Percentiles rank a stretch among this genome's conserved stretches.
phyloP scores from a whole-genome alignment of 768 basidiomycete genomes.

The Gloeopeniophorella convolvens region DNA sequence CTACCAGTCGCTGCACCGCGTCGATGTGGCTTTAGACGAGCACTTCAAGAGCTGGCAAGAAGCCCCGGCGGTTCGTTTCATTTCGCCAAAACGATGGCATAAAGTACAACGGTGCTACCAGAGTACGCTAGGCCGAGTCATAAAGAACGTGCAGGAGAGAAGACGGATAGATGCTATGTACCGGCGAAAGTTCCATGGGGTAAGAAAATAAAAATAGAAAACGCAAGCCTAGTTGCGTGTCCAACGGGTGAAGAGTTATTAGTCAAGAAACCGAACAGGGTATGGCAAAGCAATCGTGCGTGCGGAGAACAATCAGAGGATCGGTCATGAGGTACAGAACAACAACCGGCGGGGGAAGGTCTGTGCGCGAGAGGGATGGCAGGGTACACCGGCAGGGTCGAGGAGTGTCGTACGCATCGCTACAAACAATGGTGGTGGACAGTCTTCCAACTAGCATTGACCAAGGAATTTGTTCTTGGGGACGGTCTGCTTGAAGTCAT shows the following conservation, averaged over 20 bases:
- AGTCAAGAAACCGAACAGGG: background rate
- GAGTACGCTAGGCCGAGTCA: background rate
- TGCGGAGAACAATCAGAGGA: background rate
- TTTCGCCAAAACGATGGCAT: background rate
- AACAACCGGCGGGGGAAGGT: too few species aligned
- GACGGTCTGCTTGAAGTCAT: constrained; percentile 39
- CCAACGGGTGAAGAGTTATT: constrained; percentile 1
- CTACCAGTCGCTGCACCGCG: too few species aligned
- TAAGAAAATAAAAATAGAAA: constrained; percentile 11
- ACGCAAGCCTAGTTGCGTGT: constrained; percentile 1
- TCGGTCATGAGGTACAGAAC: background rate
- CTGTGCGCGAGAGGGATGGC: too few species aligned
- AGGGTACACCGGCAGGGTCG: too few species aligned
- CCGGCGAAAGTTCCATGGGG: background rate
- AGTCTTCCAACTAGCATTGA: constrained; percentile 29
- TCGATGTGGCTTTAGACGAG: background rate
- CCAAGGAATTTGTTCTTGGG: constrained; percentile 47
- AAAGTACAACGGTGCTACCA: constrained; percentile 2
- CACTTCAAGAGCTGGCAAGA: background rate
- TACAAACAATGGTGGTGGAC: too few species aligned
- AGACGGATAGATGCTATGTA: background rate
- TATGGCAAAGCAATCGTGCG: constrained; percentile 7
- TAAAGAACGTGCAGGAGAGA: background rate
- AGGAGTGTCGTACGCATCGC: too few species aligned
- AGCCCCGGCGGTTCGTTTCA: background rate